Evolutionary conservation across 148 eudicot species (phyloP), one percentile per base, ranked within the genome.

Genomic region (Limonium bicolor): DNA sequence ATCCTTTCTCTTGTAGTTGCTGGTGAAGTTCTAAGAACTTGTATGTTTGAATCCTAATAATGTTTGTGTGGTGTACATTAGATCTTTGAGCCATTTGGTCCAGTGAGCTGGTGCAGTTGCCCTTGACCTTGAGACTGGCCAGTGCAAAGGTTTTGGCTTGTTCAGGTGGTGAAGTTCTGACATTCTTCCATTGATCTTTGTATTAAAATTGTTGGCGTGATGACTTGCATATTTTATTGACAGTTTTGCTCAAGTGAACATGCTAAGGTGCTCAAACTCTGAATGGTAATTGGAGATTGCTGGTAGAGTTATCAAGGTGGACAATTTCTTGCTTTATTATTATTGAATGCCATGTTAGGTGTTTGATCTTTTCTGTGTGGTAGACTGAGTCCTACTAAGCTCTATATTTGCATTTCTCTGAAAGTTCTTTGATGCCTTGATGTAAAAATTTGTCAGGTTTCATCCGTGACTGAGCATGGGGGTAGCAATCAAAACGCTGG

Each of bases 141-240:
- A 92, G 22, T 92, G 99, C 74, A 92, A 92, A 78, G 95, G 99
- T 41, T 92, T 85, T 56, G 99, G 99, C 50, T 92, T 73, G 63
- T 92, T 61, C 99, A 92, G 52, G 96, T 82, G 80, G 74, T 30
- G 32, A 20, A 37, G 29, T 14, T 15, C 38, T 21, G 8, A 7
- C 14, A 6, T 34, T 0, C 24, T n/a, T 10, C 34, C 7, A 7
- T 20, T 34, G 26, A n/a, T 30, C 12, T 26, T 11, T 32, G 1
- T 50, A 11, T 36, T 15, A 27, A n/a, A n/a, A n/a, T n/a, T n/a
- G n/a, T n/a, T n/a, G n/a, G n/a, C n/a, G n/a, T n/a, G n/a, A n/a
- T n/a, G n/a, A n/a, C n/a, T n/a, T n/a, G n/a, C n/a, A n/a, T 7
- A 20, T 18, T 27, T 52, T 2, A 26, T 56, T 26, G 24, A 25